phyloP scores from a whole-genome alignment of 106 monocot genomes.

The Dendrobium officinale region DNA sequence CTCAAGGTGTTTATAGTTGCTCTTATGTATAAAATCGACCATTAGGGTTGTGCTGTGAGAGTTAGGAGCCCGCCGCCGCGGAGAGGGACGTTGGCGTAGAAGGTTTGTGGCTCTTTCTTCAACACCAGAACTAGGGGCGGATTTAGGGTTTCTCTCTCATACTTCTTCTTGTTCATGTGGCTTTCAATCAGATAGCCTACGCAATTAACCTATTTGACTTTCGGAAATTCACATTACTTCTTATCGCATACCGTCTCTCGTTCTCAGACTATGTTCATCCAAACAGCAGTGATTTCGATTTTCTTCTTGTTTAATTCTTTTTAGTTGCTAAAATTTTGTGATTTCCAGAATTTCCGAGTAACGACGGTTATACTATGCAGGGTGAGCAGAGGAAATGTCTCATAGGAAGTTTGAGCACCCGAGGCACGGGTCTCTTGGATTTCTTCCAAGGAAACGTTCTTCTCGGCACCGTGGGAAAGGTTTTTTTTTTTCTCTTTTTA shows the following conservation, averaged over 20 bases:
- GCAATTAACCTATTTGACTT: neutral
- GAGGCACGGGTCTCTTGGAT: conserved; percentile 67
- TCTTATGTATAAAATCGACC: no score
- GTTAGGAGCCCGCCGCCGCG: neutral
- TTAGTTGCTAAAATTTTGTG: neutral
- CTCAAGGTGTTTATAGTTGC: no score
- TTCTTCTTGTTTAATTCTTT: neutral
- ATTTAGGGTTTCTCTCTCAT: no score
- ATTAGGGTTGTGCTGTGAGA: no score
- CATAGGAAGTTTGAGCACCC: conserved; percentile 83
- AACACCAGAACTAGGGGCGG: no score
- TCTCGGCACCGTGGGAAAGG: conserved; percentile 70
- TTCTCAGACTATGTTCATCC: neutral
- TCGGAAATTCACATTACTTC: neutral
- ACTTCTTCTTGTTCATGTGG: neutral
- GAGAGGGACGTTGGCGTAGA: neutral
- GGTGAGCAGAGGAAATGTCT: conserved; percentile 30
- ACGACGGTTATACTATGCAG: neutral
- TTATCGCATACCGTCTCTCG: no score
- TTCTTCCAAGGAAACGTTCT: conserved; percentile 56
- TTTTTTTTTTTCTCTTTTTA: neutral
- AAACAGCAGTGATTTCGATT: neutral
- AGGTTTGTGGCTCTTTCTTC: neutral
- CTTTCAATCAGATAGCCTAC: neutral
- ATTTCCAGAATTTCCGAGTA: neutral